Evolutionary conservation across 331 rosid genomes (phyloP).

Genomic region (Prunus yedoensis): DNA sequence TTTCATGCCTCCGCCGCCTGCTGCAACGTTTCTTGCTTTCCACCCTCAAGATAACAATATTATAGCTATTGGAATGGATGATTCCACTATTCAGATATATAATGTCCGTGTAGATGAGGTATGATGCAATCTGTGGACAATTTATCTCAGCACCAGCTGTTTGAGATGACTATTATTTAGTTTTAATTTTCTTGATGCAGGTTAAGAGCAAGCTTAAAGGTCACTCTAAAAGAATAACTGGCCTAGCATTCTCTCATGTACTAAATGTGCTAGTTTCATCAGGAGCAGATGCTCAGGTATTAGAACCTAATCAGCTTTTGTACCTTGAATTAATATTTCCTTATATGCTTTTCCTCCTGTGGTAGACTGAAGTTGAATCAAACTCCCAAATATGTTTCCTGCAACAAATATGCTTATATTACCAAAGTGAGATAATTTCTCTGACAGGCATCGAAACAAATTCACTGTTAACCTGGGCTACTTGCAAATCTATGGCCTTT

Average conservation of each 20-base stretch:
- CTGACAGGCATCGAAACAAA: not conserved
- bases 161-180: constrained; percentile 24
- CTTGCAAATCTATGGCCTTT: not conserved
- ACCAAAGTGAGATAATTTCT: not conserved
- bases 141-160: constrained; percentile 4
- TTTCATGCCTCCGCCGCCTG: constrained; percentile 96
- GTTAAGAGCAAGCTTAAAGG: constrained; percentile 98
- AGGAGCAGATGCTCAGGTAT: constrained; percentile 97
- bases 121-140: constrained; percentile 16
- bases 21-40: constrained; percentile 89
- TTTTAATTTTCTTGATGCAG: constrained; percentile 50
- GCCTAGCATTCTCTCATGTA: constrained; percentile 91
- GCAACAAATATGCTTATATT: not conserved
- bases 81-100: constrained; percentile 84
- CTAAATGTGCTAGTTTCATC: constrained; percentile 88
- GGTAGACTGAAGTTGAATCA: not conserved
- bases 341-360: not conserved
- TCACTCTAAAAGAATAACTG: constrained; percentile 93
- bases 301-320: constrained; percentile 6
- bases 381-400: not conserved
- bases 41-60: constrained; percentile 94
- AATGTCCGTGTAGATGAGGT: constrained; percentile 94
- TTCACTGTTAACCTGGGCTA: not conserved
- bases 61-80: constrained; percentile 94
- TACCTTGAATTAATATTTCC: not conserved